Base-by-base conservation (phyloP, 75 land plant species). In the Pinus taeda region DNA sequence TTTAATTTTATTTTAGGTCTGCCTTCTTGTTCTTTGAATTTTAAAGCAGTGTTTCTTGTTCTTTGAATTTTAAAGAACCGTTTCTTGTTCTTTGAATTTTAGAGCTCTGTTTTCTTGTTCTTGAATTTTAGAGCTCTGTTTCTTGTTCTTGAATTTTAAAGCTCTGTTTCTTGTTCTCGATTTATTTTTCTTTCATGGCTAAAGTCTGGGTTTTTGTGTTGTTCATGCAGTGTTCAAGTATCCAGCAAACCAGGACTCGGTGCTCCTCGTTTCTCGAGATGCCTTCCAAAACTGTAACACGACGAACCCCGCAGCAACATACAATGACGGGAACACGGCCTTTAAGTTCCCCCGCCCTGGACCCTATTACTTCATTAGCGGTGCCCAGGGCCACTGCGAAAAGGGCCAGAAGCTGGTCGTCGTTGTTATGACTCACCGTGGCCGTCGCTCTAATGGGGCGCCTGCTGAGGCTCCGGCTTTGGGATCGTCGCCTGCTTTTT, bases 351-450 rank as follows among this genome's bases (percentile, higher is more conserved):
- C 73, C 60, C 20, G 45, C 4, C 79, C 90, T 0, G 93, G 93
- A 22, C 82, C 90, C 5, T 82, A 70, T 78, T 92, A 83, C 60
- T 92, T 92, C 84, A 83, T 92, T 73, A 88, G 93, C 67, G 90
- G 89, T 15, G 83, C 74, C 0, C 58, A 76, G 39, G 90, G 87
- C 14, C 77, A 79, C 75, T 92, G 95, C 70, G 75, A 88, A 73
- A 80, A 86, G 59, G 94, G 94, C 0, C 79, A 90, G 87, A 88
- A 88, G 86, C 2, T 90, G 76, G 75, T 83, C 9, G 88, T 92
- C 13, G 87, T 90, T 18, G 92, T 87, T 57, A 80, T 73, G 74
- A 8, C 74, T 1, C 80, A 67, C 26, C 53, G 75, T 20, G 30
- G 75, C 57, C 53, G 63, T 26, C 71, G 55, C 8, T 0, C 53